Conservation (phyloP, 768 basidiomycete species). For the Chalciporus chontae region DNA sequence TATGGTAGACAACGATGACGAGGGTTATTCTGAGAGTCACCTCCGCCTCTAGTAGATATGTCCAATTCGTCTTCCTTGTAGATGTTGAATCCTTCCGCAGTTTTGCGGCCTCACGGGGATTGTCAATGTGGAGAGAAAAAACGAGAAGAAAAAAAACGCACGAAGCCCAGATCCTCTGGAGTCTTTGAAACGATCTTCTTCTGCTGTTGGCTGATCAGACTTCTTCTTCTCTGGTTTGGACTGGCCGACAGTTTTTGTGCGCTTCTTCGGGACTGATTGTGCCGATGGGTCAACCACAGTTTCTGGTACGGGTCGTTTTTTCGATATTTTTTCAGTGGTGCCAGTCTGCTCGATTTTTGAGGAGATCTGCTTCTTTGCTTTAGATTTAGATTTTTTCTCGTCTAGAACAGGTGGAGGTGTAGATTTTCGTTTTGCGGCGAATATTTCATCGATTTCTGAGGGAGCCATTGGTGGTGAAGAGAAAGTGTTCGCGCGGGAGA, state of each 20-base stretch:
- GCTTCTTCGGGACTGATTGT: constrained; percentile 32
- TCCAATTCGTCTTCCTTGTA: constrained; percentile 85
- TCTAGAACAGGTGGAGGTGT: constrained; percentile 32
- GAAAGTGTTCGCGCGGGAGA: constrained; percentile 19
- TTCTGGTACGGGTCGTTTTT: constrained; percentile 42
- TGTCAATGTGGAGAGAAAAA: constrained; percentile 9
- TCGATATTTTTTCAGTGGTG: constrained; percentile 15
- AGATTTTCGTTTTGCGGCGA: constrained; percentile 51
- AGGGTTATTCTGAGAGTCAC: constrained; percentile 39
- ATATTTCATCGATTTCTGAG: constrained; percentile 87
- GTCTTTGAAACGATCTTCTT: constrained; percentile 59
- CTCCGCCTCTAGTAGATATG: constrained; percentile 64
- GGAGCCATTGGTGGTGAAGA: constrained; percentile 35
- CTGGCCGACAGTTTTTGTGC: constrained; percentile 31
- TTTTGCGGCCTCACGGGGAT: constrained; percentile 57
- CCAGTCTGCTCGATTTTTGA: constrained; percentile 1
- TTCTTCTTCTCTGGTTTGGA: constrained; percentile 19
- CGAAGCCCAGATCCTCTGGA: constrained; percentile 72
- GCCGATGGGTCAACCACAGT: constrained; percentile 66
- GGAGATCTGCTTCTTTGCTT: constrained; percentile 26
- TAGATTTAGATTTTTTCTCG: constrained; percentile 39
- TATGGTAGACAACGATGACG: constrained; percentile 17
- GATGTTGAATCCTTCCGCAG: constrained; percentile 75
- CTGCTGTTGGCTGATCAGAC: constrained; percentile 24
- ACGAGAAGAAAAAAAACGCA: constrained; percentile 38